A percentile compares a stretch with the other conserved stretches of the same genome.
Conservation (phyloP, 192 early-diverging fungal genomes). For the Coemansia sp. region DNA sequence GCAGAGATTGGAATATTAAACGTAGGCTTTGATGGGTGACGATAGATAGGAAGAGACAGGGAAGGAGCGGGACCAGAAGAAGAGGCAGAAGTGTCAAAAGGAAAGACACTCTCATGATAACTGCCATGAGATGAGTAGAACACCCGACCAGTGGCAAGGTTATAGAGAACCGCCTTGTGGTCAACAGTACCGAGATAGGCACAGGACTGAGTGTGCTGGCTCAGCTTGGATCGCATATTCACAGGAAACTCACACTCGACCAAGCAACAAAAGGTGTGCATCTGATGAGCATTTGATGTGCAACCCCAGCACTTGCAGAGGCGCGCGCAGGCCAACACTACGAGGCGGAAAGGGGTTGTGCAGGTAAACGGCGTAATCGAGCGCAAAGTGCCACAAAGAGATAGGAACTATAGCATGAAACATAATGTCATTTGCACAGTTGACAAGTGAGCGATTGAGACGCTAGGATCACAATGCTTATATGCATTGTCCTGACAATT, state of each 20-base stretch:
- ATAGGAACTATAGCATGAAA: too few species aligned
- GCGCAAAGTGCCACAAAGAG: too few species aligned
- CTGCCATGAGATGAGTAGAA: not conserved
- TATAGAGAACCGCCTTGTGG: constrained; percentile 1
- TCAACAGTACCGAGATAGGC: not conserved
- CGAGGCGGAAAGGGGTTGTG: not conserved
- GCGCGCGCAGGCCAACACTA: too few species aligned
- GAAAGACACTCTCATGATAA: not conserved
- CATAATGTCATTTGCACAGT: too few species aligned
- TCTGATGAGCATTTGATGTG: not conserved
- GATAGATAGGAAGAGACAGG: not conserved
- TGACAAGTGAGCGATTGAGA: too few species aligned
- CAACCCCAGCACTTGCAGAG: too few species aligned
- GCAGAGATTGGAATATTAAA: not conserved
- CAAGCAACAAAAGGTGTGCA: not conserved
- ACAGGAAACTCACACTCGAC: not conserved
- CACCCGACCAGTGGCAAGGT: constrained; percentile 1
- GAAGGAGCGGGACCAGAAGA: not conserved
- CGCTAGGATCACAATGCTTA: too few species aligned
- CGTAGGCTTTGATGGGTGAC: not conserved
- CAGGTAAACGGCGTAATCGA: not conserved
- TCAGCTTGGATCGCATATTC: not conserved
- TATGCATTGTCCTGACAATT: too few species aligned
- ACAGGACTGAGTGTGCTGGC: constrained; percentile 5
- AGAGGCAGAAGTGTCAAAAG: not conserved